phyloP scores from a whole-genome alignment of 2,329 filamentous ascomycete species.

The Annulohypoxylon truncatum region DNA sequence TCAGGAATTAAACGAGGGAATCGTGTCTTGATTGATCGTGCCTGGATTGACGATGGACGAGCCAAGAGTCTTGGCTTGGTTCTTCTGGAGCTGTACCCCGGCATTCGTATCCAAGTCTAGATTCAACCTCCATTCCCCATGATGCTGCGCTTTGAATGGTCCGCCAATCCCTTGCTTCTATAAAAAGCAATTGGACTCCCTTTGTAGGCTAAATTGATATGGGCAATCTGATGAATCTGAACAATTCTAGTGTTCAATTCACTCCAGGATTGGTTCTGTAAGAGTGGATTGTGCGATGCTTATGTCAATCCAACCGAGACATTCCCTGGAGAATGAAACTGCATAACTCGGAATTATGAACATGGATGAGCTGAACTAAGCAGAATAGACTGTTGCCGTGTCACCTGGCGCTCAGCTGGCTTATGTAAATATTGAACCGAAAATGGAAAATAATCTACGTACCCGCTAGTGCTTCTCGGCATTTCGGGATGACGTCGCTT shows the following conservation, averaged over 20 bases:
- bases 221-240: background rate
- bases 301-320: background rate
- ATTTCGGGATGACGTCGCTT: slow-evolving; percentile 33
- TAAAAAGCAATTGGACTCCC: background rate
- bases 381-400: background rate
- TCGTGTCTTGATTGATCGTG: slow-evolving; percentile 16
- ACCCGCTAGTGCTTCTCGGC: slow-evolving; percentile 3
- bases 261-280: background rate
- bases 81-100: slow-evolving; percentile 12
- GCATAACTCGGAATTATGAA: background rate
- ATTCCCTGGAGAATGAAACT: background rate
- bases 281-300: too few species aligned
- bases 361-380: background rate
- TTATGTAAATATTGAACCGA: background rate
- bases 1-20: background rate
- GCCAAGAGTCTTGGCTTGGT: slow-evolving; percentile 21
- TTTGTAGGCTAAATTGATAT: background rate
- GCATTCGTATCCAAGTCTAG: slow-evolving; percentile 4
- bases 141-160: background rate
- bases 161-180: slow-evolving; percentile 4
- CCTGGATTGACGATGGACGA: background rate
- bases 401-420: background rate
- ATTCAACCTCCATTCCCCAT: slow-evolving; percentile 8
- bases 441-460: background rate
- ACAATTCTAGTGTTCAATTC: background rate